A percentile compares a stretch with the other conserved stretches of the same genome.
These are phyloP conservation scores for Rhodotorula sp. DNA, from an alignment of 1,284 basidiomycete genomes.

Conservation along the genomic window DNA sequence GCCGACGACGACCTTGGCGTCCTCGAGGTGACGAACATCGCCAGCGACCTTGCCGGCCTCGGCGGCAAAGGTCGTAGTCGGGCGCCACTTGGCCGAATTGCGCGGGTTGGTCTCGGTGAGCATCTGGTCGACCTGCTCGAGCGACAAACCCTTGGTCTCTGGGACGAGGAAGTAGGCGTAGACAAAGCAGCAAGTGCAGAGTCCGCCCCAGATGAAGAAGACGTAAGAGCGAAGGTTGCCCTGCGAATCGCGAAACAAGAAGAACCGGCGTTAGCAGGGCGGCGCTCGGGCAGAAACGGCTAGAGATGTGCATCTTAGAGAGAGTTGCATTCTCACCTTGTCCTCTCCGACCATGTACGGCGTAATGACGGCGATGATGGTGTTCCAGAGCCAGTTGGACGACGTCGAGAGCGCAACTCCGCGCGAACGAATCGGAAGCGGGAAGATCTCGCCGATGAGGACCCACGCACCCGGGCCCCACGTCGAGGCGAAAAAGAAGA, in stretches of 20 bases:
- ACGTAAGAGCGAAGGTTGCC: slow-evolving; percentile 42
- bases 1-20: background rate
- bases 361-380: slow-evolving; percentile 43
- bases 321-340: background rate
- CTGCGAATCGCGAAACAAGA: too few relatives aligned
- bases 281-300: too few relatives aligned
- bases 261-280: too few relatives aligned
- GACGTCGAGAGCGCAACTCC: slow-evolving; percentile 47
- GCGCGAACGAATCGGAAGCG: slow-evolving; percentile 42
- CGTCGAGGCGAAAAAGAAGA: slow-evolving; percentile 45
- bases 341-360: slow-evolving; percentile 41
- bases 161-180: slow-evolving; percentile 47
- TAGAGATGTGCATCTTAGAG: too few relatives aligned
- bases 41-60: slow-evolving; percentile 20
- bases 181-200: slow-evolving; percentile 43
- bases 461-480: slow-evolving; percentile 45
- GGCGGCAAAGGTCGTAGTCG: slow-evolving; percentile 29
- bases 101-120: slow-evolving; percentile 41
- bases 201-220: slow-evolving; percentile 47
- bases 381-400: slow-evolving; percentile 51
- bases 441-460: slow-evolving; percentile 42
- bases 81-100: slow-evolving; percentile 41
- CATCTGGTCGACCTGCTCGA: slow-evolving; percentile 50
- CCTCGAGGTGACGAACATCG: slow-evolving; percentile 15
- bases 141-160: slow-evolving; percentile 48